phyloP scores from a whole-genome alignment of 495 filamentous ascomycete species.

The Monascus purpureus region DNA sequence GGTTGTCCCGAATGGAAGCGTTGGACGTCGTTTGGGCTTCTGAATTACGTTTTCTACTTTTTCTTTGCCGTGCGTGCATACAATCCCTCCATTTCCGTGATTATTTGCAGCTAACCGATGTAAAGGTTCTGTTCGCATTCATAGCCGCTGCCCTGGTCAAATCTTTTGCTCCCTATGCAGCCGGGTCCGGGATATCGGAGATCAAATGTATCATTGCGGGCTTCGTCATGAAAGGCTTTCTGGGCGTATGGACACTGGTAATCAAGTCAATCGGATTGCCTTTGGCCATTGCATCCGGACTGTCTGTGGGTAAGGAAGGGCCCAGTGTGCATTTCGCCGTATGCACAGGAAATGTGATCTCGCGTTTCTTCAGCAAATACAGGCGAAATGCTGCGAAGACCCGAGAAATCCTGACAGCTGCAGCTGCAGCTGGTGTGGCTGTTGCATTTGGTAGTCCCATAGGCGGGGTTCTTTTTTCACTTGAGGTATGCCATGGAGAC shows the following conservation, averaged over 20 bases:
- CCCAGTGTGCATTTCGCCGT: slow-evolving; percentile 98
- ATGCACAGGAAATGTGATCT: slow-evolving; percentile 95
- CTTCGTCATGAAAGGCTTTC: slow-evolving; percentile 99
- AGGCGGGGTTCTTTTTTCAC: slow-evolving; percentile 87
- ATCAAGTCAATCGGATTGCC: slow-evolving; percentile 92
- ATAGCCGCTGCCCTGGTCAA: slow-evolving; percentile 78
- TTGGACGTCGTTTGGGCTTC: slow-evolving; percentile 65
- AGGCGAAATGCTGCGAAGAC: slow-evolving; percentile 87
- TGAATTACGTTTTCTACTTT: slow-evolving; percentile 86
- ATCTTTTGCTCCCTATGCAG: slow-evolving; percentile 89
- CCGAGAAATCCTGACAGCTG: slow-evolving; percentile 86
- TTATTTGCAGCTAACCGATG: too few relatives aligned
- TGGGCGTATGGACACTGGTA: slow-evolving; percentile 80
- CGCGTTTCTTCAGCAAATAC: slow-evolving; percentile 84
- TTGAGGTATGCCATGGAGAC: slow-evolving; percentile 57
- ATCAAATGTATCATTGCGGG: slow-evolving; percentile 99
- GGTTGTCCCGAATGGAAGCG: slow-evolving; percentile 81
- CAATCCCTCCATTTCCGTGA: not conserved
- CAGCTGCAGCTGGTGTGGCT: slow-evolving; percentile 86
- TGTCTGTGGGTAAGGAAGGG: slow-evolving; percentile 94
- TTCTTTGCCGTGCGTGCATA: slow-evolving; percentile 56
- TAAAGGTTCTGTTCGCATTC: slow-evolving; percentile 73
- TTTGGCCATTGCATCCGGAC: slow-evolving; percentile 82
- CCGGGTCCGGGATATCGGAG: slow-evolving; percentile 93
- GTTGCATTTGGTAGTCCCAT: slow-evolving; percentile 97